Evolutionary conservation across 352 stramenopile species (phyloP), one percentile per base, ranked within the genome.

Genomic region (Pythium rishiriense): DNA sequence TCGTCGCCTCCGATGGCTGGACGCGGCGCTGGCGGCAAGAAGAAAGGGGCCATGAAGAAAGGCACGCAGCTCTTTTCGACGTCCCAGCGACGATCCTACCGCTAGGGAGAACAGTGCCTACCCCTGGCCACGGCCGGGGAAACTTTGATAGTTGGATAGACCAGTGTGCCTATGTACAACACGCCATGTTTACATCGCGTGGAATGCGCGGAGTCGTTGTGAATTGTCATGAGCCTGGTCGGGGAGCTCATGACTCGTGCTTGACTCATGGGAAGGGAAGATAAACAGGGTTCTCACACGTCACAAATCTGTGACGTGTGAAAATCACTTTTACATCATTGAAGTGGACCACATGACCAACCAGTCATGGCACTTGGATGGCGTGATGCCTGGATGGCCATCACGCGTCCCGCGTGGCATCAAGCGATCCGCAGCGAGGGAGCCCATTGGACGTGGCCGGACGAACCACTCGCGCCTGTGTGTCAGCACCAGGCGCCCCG

Each of bases 51-150:
- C 2, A 71, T 72, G 64, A 90, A 91, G 72, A 93, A 93, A 63
- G 81, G 81, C n/a, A 74, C 86, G 28, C 71, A 71, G 10, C 56
- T 93, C 6, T 93, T 93, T 46, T 91, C 83, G 0, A 93, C 83
- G 6, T 76, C 72, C 19, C 83, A 93, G 64, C 79, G 82, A 29
- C 79, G 83, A 11, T 93, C 83, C 33, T 93, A 93, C 54, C 83
- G 83, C 60, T 92, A 70, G 24, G n/a, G n/a, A n/a, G 19, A 6
- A 10, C 26, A 31, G 8, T 24, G 12, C 29, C 19, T 15, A 3
- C 7, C 33, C n/a, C n/a, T n/a, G 37, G 37, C 3, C 37, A 43
- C 17, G 33, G 9, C 7, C 2, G 17, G 2, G 37, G 37, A 43
- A n/a, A 43, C n/a, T 12, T 43, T 12, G 15, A 43, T 43, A 43